Evolutionary conservation across 192 early-diverging fungal genomes (phyloP).

Genomic region (Podila verticillata): DNA sequence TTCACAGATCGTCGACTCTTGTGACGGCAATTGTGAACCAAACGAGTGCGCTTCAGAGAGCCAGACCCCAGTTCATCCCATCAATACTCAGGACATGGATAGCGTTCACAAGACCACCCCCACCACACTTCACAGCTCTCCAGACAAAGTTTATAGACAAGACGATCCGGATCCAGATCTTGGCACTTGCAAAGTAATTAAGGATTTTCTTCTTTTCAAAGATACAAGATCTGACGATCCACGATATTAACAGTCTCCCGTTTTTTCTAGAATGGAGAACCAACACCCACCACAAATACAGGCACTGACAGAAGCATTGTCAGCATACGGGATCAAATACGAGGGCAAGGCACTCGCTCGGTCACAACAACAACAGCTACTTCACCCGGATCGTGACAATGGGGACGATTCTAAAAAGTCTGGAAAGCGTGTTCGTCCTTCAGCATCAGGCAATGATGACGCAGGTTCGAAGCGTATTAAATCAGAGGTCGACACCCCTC

Average conservation of each 20-base stretch:
- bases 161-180: slow-evolving; percentile 40
- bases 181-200: slow-evolving; percentile 28
- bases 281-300: slow-evolving; percentile 31
- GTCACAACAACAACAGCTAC: slow-evolving; percentile 42
- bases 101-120: slow-evolving; percentile 17
- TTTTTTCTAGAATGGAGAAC: slow-evolving; percentile 12
- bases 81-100: slow-evolving; percentile 30
- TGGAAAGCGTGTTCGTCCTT: slow-evolving; percentile 25
- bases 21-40: slow-evolving; percentile 44
- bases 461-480: slow-evolving; percentile 29
- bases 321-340: slow-evolving; percentile 29
- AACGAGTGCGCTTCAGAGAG: slow-evolving; percentile 35
- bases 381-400: slow-evolving; percentile 28
- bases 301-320: slow-evolving; percentile 21
- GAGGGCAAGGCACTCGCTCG: slow-evolving; percentile 27
- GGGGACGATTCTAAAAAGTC: slow-evolving; percentile 32
- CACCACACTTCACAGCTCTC: slow-evolving; percentile 23
- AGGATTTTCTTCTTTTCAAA: neutral
- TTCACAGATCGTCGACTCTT: slow-evolving; percentile 27
- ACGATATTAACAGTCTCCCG: too few relatives aligned
- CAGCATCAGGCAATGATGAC: slow-evolving; percentile 20
- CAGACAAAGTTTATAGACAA: slow-evolving; percentile 41
- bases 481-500: slow-evolving; percentile 10
- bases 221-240: neutral
- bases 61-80: slow-evolving; percentile 45